A percentile compares a stretch with the other conserved stretches of the same genome.
phyloP scores from a whole-genome alignment of 768 basidiomycete genomes.

The Bullera alba region DNA sequence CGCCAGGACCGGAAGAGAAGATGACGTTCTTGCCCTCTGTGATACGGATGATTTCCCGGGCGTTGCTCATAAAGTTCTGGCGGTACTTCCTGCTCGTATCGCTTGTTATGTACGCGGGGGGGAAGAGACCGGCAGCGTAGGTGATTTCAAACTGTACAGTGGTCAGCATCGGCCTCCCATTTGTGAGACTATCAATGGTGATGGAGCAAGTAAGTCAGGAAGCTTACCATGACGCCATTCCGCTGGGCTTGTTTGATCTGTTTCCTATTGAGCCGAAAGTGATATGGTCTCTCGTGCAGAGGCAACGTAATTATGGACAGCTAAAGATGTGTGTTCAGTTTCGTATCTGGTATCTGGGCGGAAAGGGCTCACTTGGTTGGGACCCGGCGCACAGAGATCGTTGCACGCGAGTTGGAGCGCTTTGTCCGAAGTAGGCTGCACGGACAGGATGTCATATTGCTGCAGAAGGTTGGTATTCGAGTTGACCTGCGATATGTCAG shows the following conservation, averaged over 20 bases:
- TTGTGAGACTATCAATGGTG: not conserved
- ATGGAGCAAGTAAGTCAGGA: not conserved
- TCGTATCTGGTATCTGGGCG: not conserved
- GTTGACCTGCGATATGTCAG: too few species aligned
- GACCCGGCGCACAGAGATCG: conserved; percentile 37
- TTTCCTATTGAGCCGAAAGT: conserved; percentile 34
- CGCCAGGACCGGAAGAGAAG: conserved; percentile 33
- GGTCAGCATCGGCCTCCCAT: not conserved
- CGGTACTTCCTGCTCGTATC: conserved; percentile 24
- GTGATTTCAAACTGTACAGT: conserved; percentile 39
- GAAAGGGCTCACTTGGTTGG: conserved; percentile 22
- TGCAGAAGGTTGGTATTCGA: conserved; percentile 23
- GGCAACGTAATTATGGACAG: conserved; percentile 43
- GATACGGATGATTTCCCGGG: conserved; percentile 40
- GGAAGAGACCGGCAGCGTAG: conserved; percentile 36
- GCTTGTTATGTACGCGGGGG: conserved; percentile 13
- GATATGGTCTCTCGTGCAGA: conserved; percentile 36
- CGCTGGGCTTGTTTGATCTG: conserved; percentile 37
- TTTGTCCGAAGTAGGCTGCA: conserved; percentile 35
- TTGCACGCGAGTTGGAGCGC: conserved; percentile 42
- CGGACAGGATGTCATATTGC: conserved; percentile 39
- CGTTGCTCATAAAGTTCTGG: conserved; percentile 44
- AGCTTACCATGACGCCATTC: conserved; percentile 36
- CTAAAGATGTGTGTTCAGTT: conserved; percentile 5
- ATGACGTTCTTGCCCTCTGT: conserved; percentile 42